Conservation (phyloP, 305 asterid species). For the Ruellia speciosa region DNA sequence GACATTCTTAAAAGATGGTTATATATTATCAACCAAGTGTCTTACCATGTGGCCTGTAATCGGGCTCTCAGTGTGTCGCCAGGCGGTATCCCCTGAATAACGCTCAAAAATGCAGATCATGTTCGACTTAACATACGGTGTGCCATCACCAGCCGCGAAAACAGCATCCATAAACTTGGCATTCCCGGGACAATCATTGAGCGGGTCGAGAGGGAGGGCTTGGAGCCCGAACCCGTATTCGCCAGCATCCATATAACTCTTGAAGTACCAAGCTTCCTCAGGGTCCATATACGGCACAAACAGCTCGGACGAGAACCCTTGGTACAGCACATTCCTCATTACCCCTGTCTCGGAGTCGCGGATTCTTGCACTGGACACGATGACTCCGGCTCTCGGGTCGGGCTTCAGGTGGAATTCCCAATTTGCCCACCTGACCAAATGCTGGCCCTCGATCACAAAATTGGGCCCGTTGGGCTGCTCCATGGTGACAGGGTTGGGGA, state of each 20-base stretch:
- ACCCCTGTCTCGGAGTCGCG: conserved; percentile 51
- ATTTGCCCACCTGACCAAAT: conserved; percentile 67
- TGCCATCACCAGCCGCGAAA: conserved; percentile 56
- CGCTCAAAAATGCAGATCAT: conserved; percentile 65
- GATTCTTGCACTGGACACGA: conserved; percentile 49
- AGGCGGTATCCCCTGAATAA: conserved; percentile 54
- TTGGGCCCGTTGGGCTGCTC: conserved; percentile 74
- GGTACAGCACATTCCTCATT: conserved; percentile 58
- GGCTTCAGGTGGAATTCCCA: conserved; percentile 70
- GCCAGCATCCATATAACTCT: conserved; percentile 69
- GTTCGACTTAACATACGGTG: conserved; percentile 43
- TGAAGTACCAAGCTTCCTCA: conserved; percentile 67
- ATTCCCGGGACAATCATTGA: conserved; percentile 66
- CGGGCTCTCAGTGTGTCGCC: conserved; percentile 66
- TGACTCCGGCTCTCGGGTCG: conserved; percentile 60
- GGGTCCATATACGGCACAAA: conserved; percentile 79
- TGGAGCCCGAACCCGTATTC: conserved; percentile 63
- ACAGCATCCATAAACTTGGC: conserved; percentile 56
- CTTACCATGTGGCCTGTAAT: conserved; percentile 31
- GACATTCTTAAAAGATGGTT: background rate
- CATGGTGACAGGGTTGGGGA: conserved; percentile 47
- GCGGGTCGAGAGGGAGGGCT: conserved; percentile 55
- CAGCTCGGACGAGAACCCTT: conserved; percentile 62
- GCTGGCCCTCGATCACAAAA: conserved; percentile 46
- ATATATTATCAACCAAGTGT: background rate